Conservation (phyloP, 352 stramenopile genomes). For the Globisporangium cystogenes region DNA sequence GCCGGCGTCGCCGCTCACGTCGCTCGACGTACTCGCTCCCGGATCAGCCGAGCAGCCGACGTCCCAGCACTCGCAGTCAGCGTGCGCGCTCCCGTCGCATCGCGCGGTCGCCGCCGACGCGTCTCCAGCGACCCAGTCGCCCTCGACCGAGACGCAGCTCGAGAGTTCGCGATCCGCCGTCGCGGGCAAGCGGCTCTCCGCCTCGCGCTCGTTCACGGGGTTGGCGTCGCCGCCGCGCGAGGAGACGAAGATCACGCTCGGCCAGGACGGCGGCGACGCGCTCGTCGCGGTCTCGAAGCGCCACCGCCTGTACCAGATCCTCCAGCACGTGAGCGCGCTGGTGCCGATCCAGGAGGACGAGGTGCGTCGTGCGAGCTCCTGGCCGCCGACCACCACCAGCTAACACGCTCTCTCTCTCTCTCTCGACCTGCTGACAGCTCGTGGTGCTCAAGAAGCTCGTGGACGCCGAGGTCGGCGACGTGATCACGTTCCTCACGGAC, state of each 20-base stretch:
- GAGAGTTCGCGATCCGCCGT: not conserved
- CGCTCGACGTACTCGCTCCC: not conserved
- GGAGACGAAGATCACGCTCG: constrained; percentile 56
- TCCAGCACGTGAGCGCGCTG: constrained; percentile 49
- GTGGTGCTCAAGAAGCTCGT: constrained; percentile 66
- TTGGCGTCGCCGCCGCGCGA: constrained; percentile 21
- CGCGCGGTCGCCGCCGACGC: not conserved
- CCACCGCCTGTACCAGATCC: constrained; percentile 55
- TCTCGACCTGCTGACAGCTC: constrained; percentile 22
- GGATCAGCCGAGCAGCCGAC: not conserved
- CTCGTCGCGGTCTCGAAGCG: constrained; percentile 46
- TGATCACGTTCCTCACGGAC: constrained; percentile 53
- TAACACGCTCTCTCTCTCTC: not conserved
- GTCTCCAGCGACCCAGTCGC: no score
- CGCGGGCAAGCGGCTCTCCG: constrained; percentile 2
- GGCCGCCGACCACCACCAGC: no score
- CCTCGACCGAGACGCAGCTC: not conserved
- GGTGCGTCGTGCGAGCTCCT: no score
- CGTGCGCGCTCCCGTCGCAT: not conserved
- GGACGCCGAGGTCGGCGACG: constrained; percentile 62
- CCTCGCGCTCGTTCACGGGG: constrained; percentile 4
- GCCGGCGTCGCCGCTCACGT: not conserved
- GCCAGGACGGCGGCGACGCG: constrained; percentile 21
- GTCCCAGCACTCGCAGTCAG: constrained; percentile 1
- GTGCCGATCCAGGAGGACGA: constrained; percentile 50